Base-by-base conservation (phyloP, 2,329 filamentous ascomycete species). In the Cladosporium colombiae region DNA sequence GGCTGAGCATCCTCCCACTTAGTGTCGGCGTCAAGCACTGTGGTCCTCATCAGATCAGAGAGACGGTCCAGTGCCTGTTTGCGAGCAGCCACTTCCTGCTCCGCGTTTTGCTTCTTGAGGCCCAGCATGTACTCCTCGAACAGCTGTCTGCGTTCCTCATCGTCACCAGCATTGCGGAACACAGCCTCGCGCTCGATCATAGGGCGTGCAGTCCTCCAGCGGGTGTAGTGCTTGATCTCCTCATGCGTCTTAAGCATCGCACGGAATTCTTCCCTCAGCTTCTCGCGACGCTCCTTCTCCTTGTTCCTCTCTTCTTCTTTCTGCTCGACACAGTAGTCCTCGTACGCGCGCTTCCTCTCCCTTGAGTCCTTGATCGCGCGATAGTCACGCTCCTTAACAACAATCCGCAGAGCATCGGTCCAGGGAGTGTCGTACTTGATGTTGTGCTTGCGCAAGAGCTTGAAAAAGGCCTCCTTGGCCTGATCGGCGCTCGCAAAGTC, bases 191-290 rank as follows among this genome's bases (percentile, higher is more conserved):
- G 91, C 79, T 98, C 92, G 68, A 99, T 92, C 70, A 97, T 96
- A 11, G 93, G 92, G 59, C 92, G 89, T 62, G 94, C 95, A 18
- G 92, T 97, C 85, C 93, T 96, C 95, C 95, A 99, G 68, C 93
- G 90, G 50, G 94, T 97, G 78, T 96, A 97, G 78, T 97, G 88
- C 78, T 93, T 95, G 79, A 99, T 98, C 79, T 99, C 95, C 68
- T 93, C 93, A 78, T 99, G 94, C 70, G 93, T 93, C 80, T 90
- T 92, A 71, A 99, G 86, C 95, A 99, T 99, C 64, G 89, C 93
- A 71, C 91, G 90, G 79, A 99, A 99, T 83, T 98, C 95, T 78
- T 91, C 86, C 74, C 93, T 91, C 75, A 98, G 85, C 82, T 97
- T 98, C 73, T 91, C 85, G 78, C 96, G 85, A 76, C 95, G 90